Conservation (phyloP, 106 monocot species). For the Acorus gramineus region DNA sequence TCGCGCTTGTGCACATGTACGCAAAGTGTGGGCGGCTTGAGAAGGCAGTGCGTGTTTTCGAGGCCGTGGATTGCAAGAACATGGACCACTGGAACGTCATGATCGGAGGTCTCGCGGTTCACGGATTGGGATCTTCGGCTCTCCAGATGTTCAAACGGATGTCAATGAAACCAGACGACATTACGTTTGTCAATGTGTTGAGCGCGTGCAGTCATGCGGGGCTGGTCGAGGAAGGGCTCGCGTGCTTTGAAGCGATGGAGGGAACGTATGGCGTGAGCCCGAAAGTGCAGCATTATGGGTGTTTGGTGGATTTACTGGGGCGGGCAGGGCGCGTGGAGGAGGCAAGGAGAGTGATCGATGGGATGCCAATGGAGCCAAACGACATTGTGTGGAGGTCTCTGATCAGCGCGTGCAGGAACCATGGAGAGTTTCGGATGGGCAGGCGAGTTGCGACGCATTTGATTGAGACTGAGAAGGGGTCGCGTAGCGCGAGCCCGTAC, state of each 20-base stretch:
- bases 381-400: constrained; percentile 39
- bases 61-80: constrained; percentile 6
- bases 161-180: constrained; percentile 39
- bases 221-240: constrained; percentile 37
- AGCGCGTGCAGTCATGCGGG: constrained; percentile 61
- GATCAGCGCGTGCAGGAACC: constrained; percentile 49
- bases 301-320: constrained; percentile 54
- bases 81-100: constrained; percentile 60
- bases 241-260: constrained; percentile 32
- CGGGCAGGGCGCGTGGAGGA: constrained; percentile 45
- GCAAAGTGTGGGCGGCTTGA: constrained; percentile 43
- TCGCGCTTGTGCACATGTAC: constrained; percentile 59
- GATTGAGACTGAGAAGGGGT: constrained; percentile 9
- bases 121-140: constrained; percentile 28
- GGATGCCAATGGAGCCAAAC: constrained; percentile 46
- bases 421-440: constrained; percentile 27
- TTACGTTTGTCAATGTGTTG: constrained; percentile 48
- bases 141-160: constrained; percentile 32
- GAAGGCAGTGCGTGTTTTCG: constrained; percentile 36
- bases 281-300: constrained; percentile 57
- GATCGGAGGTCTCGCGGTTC: constrained; percentile 44
- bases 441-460: constrained; percentile 8
- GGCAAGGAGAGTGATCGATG: constrained; percentile 30
- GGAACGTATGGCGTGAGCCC: constrained; percentile 22
- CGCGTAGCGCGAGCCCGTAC: constrained; percentile 21